These are phyloP conservation scores for Thuja plicata DNA, from an alignment of 83 land plant species.

Conservation along the genomic window DNA sequence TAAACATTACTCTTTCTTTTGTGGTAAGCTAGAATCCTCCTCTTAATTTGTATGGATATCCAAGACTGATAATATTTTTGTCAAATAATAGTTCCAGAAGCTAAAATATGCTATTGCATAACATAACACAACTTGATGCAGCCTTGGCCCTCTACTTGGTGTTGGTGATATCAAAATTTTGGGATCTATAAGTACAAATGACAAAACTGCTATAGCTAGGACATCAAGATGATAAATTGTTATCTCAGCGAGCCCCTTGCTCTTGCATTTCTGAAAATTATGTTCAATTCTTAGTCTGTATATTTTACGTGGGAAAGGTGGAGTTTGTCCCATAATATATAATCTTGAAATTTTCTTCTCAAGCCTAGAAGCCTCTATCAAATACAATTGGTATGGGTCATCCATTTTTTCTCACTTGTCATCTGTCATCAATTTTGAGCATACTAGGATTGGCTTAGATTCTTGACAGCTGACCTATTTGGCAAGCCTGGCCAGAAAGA, in stretches of 20 bases:
- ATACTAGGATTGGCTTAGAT: not conserved
- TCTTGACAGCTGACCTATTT: not conserved
- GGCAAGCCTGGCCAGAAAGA: not conserved
- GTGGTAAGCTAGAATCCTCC: not conserved
- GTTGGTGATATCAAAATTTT: conserved; percentile 49
- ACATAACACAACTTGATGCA: conserved; percentile 80
- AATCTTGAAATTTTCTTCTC: not conserved
- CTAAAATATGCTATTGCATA: conserved; percentile 73
- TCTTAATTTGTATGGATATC: not conserved
- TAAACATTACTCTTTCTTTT: not conserved
- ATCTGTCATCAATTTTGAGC: not conserved
- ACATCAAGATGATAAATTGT: conserved; percentile 8
- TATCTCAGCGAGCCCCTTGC: not conserved
- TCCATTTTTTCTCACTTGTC: not conserved
- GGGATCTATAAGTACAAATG: conserved; percentile 21
- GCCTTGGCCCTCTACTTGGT: conserved; percentile 80
- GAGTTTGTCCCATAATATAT: not conserved
- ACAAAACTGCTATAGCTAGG: conserved; percentile 37
- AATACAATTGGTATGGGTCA: not conserved
- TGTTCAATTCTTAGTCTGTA: not conserved
- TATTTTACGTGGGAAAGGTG: not conserved
- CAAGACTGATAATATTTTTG: not conserved
- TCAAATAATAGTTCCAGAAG: conserved; percentile 66
- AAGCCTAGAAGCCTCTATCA: not conserved
- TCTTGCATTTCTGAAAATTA: not conserved